Base-by-base conservation (phyloP, 2,329 filamentous ascomycete genomes). In the Arthrobotrys sphaeroides region DNA sequence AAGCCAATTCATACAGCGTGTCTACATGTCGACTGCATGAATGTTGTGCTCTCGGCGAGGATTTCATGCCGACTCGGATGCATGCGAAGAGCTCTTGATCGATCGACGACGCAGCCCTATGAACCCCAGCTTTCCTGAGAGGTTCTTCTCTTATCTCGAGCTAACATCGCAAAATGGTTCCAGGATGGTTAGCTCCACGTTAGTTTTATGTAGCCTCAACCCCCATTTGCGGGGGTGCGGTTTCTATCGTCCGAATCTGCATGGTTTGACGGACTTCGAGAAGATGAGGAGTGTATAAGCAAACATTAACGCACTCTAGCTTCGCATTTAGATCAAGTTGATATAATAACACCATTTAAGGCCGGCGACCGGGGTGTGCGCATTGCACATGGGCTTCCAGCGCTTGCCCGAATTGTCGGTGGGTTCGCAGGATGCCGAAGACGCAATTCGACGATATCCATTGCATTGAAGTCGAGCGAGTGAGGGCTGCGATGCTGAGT, bases 51-150 rank as follows among this genome's bases (percentile, higher is more conserved):
- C 36, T 20, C 5, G 31, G 31, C 18, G 51, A 55, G 9, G 31
- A 55, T 16, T n/a, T n/a, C n/a, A n/a, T n/a, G n/a, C n/a, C n/a
- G 12, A 24, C 16, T 38, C 31, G 18, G 51, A 55, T 55, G 57
- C 40, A 47, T 47, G 51, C 31, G 38, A 49, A 59, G 57, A 65
- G 61, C 61, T 60, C 53, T 28, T 43, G 40, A 40, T 66, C 24
- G 51, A 60, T 66, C 60, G 62, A 40, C 47, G 42, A 68, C 64
- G 70, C 70, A 74, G 70, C 70, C 70, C 70, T 74, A 74, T 51
- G 70, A 74, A 74, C 70, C 70, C 70, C 62, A 65, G 55, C 24
- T 42, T 74, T 67, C 55, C 49, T 40, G 12, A 51, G 36, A 36
- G 13, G 53, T 40, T 16, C 22, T 36, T 61, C 26, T 42, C 62